Conservation (phyloP, 345 rosid genomes). For the Punica granatum region DNA sequence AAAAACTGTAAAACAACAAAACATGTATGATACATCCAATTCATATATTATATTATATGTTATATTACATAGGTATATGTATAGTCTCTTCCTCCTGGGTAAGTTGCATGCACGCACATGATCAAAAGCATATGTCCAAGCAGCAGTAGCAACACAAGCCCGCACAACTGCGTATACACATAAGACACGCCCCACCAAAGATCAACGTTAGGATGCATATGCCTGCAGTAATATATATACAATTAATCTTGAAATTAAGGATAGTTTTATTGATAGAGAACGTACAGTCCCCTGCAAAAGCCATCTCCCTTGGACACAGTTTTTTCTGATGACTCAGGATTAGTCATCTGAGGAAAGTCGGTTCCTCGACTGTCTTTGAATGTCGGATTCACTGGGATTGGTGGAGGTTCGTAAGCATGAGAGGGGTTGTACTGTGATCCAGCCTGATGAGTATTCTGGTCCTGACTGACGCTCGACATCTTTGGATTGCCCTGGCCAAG, state of each 20-base stretch:
- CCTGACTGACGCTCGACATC: background rate
- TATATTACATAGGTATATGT: too few species aligned
- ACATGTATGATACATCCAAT: too few species aligned
- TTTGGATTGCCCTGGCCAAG: too few species aligned
- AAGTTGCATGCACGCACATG: too few species aligned
- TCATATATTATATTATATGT: too few species aligned
- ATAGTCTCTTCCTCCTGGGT: too few species aligned
- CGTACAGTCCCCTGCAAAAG: conserved; percentile 14
- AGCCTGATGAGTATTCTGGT: background rate
- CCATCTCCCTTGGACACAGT: conserved; percentile 14
- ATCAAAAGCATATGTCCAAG: conserved; percentile 16
- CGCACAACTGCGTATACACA: conserved; percentile 7
- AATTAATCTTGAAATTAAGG: background rate
- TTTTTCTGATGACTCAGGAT: background rate
- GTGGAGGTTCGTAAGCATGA: background rate
- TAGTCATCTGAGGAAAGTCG: background rate
- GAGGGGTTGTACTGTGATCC: background rate
- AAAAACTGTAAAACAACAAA: too few species aligned
- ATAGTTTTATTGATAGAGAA: background rate
- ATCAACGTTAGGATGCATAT: too few species aligned
- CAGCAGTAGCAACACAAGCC: conserved; percentile 19
- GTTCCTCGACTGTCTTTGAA: background rate
- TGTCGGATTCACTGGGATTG: background rate
- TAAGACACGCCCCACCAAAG: too few species aligned
- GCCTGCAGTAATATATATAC: background rate